Conservation (phyloP, 2,329 filamentous ascomycete species). For the Colletotrichum sansevieriae region DNA sequence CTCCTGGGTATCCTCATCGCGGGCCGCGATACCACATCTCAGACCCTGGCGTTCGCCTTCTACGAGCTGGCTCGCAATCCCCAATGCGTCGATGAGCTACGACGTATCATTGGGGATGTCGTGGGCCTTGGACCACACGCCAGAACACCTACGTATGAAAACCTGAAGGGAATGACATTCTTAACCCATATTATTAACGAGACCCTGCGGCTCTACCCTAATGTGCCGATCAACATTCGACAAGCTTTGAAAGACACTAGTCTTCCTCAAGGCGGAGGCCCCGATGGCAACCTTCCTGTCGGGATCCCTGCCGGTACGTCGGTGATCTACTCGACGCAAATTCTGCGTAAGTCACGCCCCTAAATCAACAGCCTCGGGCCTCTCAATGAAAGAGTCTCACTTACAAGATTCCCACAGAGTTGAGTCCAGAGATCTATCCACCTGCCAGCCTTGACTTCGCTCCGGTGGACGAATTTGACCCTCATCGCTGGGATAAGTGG, state of each 20-base stretch:
- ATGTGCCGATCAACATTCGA: conserved; percentile 84
- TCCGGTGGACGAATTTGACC: conserved; percentile 46
- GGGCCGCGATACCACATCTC: conserved; percentile 67
- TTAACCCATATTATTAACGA: conserved; percentile 80
- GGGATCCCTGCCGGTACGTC: conserved; percentile 49
- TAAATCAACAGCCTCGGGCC: not conserved
- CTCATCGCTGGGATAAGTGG: conserved; percentile 64
- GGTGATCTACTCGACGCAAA: conserved; percentile 13
- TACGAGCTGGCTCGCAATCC: conserved; percentile 56
- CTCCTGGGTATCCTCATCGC: conserved; percentile 76
- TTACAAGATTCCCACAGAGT: too few relatives aligned
- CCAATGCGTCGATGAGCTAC: conserved; percentile 56
- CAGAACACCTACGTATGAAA: conserved; percentile 44
- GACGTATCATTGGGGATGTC: conserved; percentile 52
- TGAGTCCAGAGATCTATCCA: too few relatives aligned
- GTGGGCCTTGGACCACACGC: conserved; percentile 59
- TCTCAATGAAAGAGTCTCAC: conserved; percentile 41
- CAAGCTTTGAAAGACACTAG: conserved; percentile 79
- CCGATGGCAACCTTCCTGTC: conserved; percentile 66
- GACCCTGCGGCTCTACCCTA: conserved; percentile 80
- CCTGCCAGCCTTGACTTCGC: not conserved
- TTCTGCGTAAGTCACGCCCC: not conserved
- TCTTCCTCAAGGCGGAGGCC: conserved; percentile 69
- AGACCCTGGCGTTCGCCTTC: conserved; percentile 62
- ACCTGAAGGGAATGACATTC: conserved; percentile 76